Percentiles rank a stretch among this genome's conserved stretches.
Evolutionary conservation across 441 rosid genomes (phyloP).

Genomic region (Manihot esculenta): DNA sequence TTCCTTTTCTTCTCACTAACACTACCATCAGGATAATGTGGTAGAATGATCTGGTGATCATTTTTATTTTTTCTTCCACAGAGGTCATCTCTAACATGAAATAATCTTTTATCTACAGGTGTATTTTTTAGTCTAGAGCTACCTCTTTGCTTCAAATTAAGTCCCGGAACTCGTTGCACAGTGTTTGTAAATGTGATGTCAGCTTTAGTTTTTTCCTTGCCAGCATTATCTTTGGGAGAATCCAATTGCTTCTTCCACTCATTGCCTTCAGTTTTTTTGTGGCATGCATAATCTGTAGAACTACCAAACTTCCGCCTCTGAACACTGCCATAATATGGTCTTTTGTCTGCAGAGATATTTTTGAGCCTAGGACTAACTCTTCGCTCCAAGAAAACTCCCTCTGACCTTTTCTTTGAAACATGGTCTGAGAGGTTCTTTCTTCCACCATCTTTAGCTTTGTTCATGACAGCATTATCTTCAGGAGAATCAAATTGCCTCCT

Average conservation of each 20-base stretch:
- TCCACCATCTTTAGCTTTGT: not conserved
- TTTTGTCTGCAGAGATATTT: constrained; percentile 13
- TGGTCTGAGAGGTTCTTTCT: not conserved
- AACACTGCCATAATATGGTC: constrained; percentile 15
- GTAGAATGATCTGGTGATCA: constrained; percentile 11
- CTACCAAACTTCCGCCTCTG: not conserved
- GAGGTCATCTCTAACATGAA: constrained; percentile 12
- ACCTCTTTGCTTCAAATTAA: constrained; percentile 17
- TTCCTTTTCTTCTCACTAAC: constrained; percentile 11
- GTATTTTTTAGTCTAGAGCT: constrained; percentile 21
- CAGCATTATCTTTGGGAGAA: not conserved
- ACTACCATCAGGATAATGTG: not conserved
- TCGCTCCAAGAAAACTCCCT: constrained; percentile 11
- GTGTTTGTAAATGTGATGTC: not conserved
- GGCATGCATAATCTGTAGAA: not conserved
- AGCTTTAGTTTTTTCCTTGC: not conserved
- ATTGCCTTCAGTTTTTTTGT: constrained; percentile 9
- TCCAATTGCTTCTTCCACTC: not conserved
- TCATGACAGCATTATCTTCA: not conserved
- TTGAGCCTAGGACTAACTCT: constrained; percentile 31
- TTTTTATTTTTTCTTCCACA: constrained; percentile 9
- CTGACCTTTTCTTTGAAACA: not conserved
- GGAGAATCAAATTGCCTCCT: not conserved
- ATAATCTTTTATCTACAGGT: constrained; percentile 21
- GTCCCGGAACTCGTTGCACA: not conserved